Evolutionary conservation across 2,329 filamentous ascomycete species (phyloP), one percentile per base, ranked within the genome.

Genomic region (Neofusicoccum parvum): DNA sequence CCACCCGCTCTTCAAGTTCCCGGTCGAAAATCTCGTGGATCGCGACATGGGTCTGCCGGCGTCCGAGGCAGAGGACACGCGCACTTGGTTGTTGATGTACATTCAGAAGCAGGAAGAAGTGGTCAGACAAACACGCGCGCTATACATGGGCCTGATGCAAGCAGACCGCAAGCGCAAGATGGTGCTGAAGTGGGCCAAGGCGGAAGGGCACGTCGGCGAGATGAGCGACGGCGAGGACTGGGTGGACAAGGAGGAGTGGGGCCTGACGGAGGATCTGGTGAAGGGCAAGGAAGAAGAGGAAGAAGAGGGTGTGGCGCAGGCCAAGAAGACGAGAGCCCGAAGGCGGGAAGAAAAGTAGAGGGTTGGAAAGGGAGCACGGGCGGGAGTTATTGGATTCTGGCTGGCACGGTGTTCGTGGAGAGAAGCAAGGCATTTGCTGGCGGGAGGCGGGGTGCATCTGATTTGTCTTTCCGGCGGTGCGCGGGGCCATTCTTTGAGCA

Each of bases 161-260:
- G 91, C 91, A 1, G 88, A 94, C 70, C 85, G 90, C 50, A 84
- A 91, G 76, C 85, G 92, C 34, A 87, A 87, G 71, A 85, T 88
- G 20, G 90, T 95, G 3, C 84, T 90, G 74, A 86, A 87, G 70
- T 93, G 90, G 89, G 85, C 88, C 69, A 92, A 92, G 74, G 89
- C 92, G 1, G 92, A 94, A 78, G 91, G 85, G 23, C 92, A 94
- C 73, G 76, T 88, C 15, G 86, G 88, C 58, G 91, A 94, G 75
- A 88, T 95, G 88, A 93, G 90, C 59, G 92, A 96, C 74, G 91
- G 91, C 11, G 92, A 96, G 80, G 92, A 96, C 75, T 96, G 91
- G 90, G 94, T 93, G 73, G 92, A 96, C 76, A 87, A 86, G 72
- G 89, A 92, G 62, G 90, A 92, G 78, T 94, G 91, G 91, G 87